Conservation (phyloP, 129 eudicot genomes). For the Arctium lappa region DNA sequence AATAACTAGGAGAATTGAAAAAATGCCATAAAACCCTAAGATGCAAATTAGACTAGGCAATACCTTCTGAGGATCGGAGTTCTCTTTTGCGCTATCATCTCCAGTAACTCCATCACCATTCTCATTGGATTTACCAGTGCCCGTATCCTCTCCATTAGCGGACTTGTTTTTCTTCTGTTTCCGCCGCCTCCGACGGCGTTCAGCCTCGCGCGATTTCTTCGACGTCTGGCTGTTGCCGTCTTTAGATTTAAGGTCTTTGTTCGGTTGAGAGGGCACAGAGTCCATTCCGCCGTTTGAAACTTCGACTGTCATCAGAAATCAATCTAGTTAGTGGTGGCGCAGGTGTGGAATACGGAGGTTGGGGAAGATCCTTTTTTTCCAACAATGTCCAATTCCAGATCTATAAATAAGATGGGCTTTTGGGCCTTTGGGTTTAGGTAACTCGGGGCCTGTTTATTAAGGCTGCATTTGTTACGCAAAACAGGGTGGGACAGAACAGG, state of each 20-base stretch:
- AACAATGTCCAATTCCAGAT: not conserved
- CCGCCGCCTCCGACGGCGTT: constrained; percentile 85
- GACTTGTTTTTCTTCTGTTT: constrained; percentile 83
- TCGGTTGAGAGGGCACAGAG: constrained; percentile 20
- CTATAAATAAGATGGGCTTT: not conserved
- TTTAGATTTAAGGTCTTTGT: constrained; percentile 40
- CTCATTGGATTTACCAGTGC: constrained; percentile 20
- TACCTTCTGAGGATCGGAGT: constrained; percentile 63
- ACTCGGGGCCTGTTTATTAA: too few relatives aligned
- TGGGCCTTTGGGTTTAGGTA: not conserved
- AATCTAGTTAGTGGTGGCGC: not conserved
- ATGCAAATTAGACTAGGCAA: not conserved
- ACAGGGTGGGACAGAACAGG: too few relatives aligned
- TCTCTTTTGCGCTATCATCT: constrained; percentile 49
- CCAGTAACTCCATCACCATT: constrained; percentile 35
- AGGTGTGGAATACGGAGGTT: not conserved
- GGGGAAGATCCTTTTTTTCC: not conserved
- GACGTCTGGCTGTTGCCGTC: constrained; percentile 34
- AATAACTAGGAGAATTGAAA: not conserved
- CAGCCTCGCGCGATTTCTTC: constrained; percentile 73
- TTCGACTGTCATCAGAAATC: constrained; percentile 45
- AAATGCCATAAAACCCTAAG: constrained; percentile 26
- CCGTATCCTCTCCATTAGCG: constrained; percentile 41
- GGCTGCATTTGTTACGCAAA: too few relatives aligned
- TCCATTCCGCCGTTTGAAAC: constrained; percentile 35